phyloP scores from a whole-genome alignment of 2,329 filamentous ascomycete genomes.

The Stachybotrys echinatus region DNA sequence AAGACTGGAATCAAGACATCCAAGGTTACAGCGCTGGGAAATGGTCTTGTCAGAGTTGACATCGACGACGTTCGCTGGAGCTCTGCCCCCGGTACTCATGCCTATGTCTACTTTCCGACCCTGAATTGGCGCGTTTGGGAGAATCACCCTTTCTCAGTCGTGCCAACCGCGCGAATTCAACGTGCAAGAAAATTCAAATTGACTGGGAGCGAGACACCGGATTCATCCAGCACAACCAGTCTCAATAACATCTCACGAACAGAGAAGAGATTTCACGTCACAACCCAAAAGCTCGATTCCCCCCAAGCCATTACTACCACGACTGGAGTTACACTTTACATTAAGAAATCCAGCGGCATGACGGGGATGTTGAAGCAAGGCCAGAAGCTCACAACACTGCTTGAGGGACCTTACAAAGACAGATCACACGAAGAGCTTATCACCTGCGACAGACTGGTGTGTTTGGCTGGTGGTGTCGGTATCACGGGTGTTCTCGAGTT shows the following conservation, averaged over 20 bases:
- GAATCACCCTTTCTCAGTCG: constrained; percentile 48
- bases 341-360: constrained; percentile 27
- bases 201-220: neutral
- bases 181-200: neutral
- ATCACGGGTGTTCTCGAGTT: constrained; percentile 37
- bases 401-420: constrained; percentile 34
- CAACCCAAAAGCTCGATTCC: neutral
- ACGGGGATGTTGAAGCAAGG: constrained; percentile 22
- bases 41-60: constrained; percentile 32
- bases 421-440: constrained; percentile 18
- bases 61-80: constrained; percentile 31
- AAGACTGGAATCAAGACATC: constrained; percentile 30
- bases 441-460: constrained; percentile 28
- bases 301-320: neutral
- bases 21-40: constrained; percentile 26
- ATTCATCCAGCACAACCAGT: neutral
- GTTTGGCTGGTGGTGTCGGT: constrained; percentile 42
- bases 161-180: neutral
- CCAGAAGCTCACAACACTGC: constrained; percentile 24
- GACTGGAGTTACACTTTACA: constrained; percentile 26
- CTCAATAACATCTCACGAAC: neutral
- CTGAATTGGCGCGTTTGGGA: constrained; percentile 39
- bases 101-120: constrained; percentile 45
- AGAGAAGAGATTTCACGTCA: neutral
- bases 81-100: constrained; percentile 25